Evolutionary conservation across 176 grass and related monocot genomes (phyloP).

Genomic region (Tillandsia leiboldiana): DNA sequence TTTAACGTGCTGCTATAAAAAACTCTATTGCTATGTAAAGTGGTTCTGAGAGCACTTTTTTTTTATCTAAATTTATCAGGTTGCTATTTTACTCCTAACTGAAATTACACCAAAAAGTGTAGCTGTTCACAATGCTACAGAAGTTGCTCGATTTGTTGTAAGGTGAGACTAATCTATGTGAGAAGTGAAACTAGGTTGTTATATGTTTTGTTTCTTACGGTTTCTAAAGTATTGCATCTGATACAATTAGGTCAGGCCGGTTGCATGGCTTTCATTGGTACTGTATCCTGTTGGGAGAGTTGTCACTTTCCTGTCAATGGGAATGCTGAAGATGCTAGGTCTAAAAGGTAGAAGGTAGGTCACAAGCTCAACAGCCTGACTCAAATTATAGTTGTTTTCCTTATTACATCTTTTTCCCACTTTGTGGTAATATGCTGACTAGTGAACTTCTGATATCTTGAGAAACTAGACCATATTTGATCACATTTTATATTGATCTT

Average conservation of each 20-base stretch:
- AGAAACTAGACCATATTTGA: no score
- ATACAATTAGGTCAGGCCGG: conserved; percentile 70
- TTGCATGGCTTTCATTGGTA: conserved; percentile 91
- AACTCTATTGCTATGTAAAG: background rate
- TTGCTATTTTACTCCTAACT: conserved; percentile 81
- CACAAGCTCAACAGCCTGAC: background rate
- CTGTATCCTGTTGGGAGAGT: conserved; percentile 91
- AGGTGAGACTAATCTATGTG: conserved; percentile 42
- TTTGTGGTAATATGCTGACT: no score
- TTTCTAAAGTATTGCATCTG: conserved; percentile 25
- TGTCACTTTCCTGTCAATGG: conserved; percentile 89
- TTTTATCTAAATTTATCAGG: conserved; percentile 37
- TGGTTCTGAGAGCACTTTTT: background rate
- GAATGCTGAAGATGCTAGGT: conserved; percentile 86
- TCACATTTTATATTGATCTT: no score
- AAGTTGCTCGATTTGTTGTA: conserved; percentile 91
- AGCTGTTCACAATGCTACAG: conserved; percentile 86
- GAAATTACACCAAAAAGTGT: conserved; percentile 99
- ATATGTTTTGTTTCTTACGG: background rate
- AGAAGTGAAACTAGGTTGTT: conserved; percentile 4
- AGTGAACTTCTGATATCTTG: no score
- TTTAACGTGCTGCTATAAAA: background rate
- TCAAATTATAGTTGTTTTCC: background rate
- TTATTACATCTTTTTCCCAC: background rate
- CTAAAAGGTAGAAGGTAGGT: conserved; percentile 91